A percentile compares a stretch with the other conserved stretches of the same genome.
Conservation (phyloP, 1,284 basidiomycete species). For the Trametes versicolor region DNA sequence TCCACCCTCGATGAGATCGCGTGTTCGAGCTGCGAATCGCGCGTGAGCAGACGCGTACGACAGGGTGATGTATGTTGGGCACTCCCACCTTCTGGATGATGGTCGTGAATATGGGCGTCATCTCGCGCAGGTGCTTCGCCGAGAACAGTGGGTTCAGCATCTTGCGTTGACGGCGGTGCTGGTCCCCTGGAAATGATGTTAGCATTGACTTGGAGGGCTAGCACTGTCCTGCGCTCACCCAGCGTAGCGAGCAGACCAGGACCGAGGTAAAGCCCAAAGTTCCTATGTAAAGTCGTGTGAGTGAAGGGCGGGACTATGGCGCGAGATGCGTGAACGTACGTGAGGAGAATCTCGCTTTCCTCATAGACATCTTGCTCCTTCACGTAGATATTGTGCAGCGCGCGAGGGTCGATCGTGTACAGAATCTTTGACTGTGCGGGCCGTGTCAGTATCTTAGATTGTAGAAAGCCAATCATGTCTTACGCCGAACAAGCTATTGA, state of each 20-base stretch:
- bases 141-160: constrained; percentile 24
- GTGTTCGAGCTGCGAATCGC: constrained; percentile 31
- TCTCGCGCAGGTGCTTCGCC: constrained; percentile 19
- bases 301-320: too few relatives aligned
- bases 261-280: constrained; percentile 28
- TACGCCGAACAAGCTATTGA: constrained; percentile 5
- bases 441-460: too few relatives aligned
- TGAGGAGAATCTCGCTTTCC: constrained; percentile 22
- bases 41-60: not conserved
- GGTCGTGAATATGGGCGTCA: constrained; percentile 15
- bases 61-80: not conserved
- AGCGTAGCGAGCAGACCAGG: constrained; percentile 33
- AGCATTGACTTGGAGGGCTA: too few relatives aligned
- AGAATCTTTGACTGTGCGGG: constrained; percentile 1
- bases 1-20: constrained; percentile 34
- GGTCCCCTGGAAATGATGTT: constrained; percentile 6
- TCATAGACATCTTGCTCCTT: constrained; percentile 32
- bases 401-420: constrained; percentile 26
- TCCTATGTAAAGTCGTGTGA: constrained; percentile 14
- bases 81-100: constrained; percentile 8
- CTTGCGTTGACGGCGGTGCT: constrained; percentile 22
- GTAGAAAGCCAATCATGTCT: too few relatives aligned
- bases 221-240: constrained; percentile 12
- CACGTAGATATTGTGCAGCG: constrained; percentile 29
- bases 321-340: not conserved